A percentile compares a stretch with the other conserved stretches of the same genome.
phyloP scores from a whole-genome alignment of 2,329 filamentous ascomycete genomes.

The Pyrenochaeta sp. region DNA sequence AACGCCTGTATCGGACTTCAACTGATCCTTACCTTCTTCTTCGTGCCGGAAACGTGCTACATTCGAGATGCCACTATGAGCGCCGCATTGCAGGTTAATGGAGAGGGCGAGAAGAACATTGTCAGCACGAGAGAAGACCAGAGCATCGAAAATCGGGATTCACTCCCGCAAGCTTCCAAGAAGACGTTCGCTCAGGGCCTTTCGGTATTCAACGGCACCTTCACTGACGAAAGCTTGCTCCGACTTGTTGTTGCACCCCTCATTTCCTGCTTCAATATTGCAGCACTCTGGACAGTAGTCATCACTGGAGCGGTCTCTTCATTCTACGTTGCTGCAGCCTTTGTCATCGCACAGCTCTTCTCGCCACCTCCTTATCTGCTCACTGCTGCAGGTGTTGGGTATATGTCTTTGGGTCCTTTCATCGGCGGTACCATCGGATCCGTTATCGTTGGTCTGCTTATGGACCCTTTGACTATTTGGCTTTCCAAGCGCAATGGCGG shows the following conservation, averaged over 20 bases:
- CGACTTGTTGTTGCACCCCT: conserved; percentile 52
- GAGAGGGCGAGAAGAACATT: conserved; percentile 7
- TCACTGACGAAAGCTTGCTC: conserved; percentile 45
- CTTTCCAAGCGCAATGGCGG: conserved; percentile 57
- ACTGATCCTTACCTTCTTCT: conserved; percentile 53
- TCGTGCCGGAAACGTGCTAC: conserved; percentile 60
- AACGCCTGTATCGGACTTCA: conserved; percentile 54
- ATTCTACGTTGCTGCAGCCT: conserved; percentile 51
- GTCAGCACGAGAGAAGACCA: neutral
- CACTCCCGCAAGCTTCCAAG: conserved; percentile 19
- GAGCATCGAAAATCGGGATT: neutral
- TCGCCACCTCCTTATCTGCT: conserved; percentile 56
- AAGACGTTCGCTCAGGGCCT: conserved; percentile 45
- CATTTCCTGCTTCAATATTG: conserved; percentile 58
- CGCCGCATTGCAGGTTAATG: conserved; percentile 8
- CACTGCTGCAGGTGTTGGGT: conserved; percentile 49
- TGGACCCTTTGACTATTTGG: conserved; percentile 48
- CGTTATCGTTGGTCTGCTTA: conserved; percentile 38
- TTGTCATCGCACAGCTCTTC: conserved; percentile 55
- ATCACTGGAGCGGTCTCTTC: conserved; percentile 52
- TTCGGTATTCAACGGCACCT: conserved; percentile 45
- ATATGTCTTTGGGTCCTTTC: conserved; percentile 50
- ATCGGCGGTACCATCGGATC: conserved; percentile 47
- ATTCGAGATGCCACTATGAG: conserved; percentile 37
- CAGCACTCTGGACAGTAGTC: conserved; percentile 58